Evolutionary conservation across 495 filamentous ascomycete genomes (phyloP), one percentile per base, ranked within the genome.

Genomic region (Friedmanniomyces endolithicus): DNA sequence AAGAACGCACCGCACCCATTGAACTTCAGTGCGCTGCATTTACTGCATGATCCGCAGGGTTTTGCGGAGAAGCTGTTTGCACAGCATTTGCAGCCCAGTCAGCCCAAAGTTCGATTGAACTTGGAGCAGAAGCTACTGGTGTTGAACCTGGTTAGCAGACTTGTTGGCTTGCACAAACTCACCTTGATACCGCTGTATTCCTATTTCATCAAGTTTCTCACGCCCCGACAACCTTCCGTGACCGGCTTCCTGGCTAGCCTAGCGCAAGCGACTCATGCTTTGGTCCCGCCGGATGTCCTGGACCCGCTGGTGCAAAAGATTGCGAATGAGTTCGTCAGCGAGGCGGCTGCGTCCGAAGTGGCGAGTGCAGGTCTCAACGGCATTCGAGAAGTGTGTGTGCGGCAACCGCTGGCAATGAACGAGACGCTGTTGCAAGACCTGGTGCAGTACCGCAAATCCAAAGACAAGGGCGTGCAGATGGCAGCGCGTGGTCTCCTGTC

Each of bases 391-490:
- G 84, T 99, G 12, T 96, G 92, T 65, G 82, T 80, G 1, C 76
- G 92, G 50, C 90, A 97, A 63, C 92, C 94, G 20, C 72, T 97
- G 20, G 92, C 90, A 17, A 97, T 99, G 85, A 88, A 86, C 58
- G 86, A 94, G 56, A 94, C 90, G 0, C 74, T 97, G 12, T 74
- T 99, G n/a, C 92, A 97, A 67, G 92, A 98, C 72, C 71, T 99
- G 33, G 88, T 96, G 14, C 82, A 89, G 79, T 99, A 99, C 70
- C 79, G 88, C 54, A 94, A 90, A 71, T 92, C 86, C 65, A 97
- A 97, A 64, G 94, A 99, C 65, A 97, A 97, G 70, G 89, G 89
- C 56, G 87, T 94, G 12, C 85, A 94, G 76, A 97, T 99, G 90
- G 94, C 90, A 16, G 88, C 89, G 12, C 86, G 89, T 63, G 90